Evolutionary conservation across 2,329 filamentous ascomycete species (phyloP).

Genomic region (Lachnellula suecica): DNA sequence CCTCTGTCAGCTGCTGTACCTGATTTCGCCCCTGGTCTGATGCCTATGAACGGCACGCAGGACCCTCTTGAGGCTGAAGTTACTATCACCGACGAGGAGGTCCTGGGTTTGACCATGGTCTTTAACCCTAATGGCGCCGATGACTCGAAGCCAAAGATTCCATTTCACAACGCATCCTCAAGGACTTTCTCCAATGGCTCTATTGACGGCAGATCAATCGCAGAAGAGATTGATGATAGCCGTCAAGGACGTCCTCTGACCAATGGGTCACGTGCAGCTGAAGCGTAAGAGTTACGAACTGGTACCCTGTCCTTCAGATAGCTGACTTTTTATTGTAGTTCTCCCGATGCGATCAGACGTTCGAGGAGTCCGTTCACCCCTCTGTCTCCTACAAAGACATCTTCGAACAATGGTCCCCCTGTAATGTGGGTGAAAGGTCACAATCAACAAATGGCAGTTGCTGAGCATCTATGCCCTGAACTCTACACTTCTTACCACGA

Average conservation of each 20-base stretch:
- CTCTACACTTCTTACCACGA: slow-evolving; percentile 38
- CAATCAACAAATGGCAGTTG: slow-evolving; percentile 32
- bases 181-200: slow-evolving; percentile 56
- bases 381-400: slow-evolving; percentile 23
- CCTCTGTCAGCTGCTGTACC: slow-evolving; percentile 63
- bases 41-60: slow-evolving; percentile 15
- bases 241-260: slow-evolving; percentile 36
- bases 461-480: slow-evolving; percentile 34
- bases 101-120: slow-evolving; percentile 52
- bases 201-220: slow-evolving; percentile 51
- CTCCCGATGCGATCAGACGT: slow-evolving; percentile 24
- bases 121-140: slow-evolving; percentile 39
- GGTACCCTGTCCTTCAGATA: neutral
- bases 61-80: slow-evolving; percentile 33
- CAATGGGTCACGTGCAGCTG: slow-evolving; percentile 38
- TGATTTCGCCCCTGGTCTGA: slow-evolving; percentile 46
- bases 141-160: slow-evolving; percentile 33
- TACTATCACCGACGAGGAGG: slow-evolving; percentile 52
- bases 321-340: slow-evolving; percentile 20
- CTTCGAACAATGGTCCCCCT: slow-evolving; percentile 28
- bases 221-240: slow-evolving; percentile 43
- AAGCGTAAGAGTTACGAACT: slow-evolving; percentile 31
- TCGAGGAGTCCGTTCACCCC: slow-evolving; percentile 26
- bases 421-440: slow-evolving; percentile 38
- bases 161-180: slow-evolving; percentile 39